Evolutionary conservation across 2,329 filamentous ascomycete species (phyloP).

Genomic region (Helotiales sp.): DNA sequence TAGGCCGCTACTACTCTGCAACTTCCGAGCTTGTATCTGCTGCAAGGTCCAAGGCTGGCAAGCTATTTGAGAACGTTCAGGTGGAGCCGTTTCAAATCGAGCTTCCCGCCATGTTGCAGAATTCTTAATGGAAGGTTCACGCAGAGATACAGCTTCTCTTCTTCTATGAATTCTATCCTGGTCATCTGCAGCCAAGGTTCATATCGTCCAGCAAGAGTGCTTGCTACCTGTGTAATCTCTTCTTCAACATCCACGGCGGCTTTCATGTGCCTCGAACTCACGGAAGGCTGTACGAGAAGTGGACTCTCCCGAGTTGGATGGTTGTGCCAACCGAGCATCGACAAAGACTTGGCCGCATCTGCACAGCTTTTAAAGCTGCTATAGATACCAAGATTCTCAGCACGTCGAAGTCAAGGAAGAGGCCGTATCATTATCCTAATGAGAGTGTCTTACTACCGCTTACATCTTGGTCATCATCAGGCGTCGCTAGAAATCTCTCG

Average conservation of each 20-base stretch:
- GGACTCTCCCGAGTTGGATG: constrained; percentile 42
- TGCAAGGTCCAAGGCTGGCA: constrained; percentile 23
- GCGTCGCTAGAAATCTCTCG: constrained; percentile 8
- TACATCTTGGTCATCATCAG: constrained; percentile 15
- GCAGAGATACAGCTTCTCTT: constrained; percentile 51
- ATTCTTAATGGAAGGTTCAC: constrained; percentile 41
- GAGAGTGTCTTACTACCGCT: constrained; percentile 19
- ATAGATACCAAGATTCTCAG: constrained; percentile 15
- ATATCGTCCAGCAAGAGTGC: constrained; percentile 51
- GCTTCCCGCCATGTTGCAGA: constrained; percentile 8
- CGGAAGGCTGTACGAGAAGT: constrained; percentile 45
- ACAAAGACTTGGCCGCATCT: constrained; percentile 6
- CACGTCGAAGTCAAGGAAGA: constrained; percentile 11
- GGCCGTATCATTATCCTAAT: constrained; percentile 13
- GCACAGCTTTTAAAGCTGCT: constrained; percentile 11
- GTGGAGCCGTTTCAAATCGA: constrained; percentile 25
- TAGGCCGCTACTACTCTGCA: constrained; percentile 33
- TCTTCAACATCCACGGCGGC: constrained; percentile 43
- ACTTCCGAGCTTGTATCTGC: constrained; percentile 29
- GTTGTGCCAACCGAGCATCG: constrained; percentile 14
- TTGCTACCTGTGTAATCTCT: constrained; percentile 51
- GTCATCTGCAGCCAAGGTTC: constrained; percentile 38
- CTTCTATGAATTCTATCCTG: constrained; percentile 40
- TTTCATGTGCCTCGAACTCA: constrained; percentile 44
- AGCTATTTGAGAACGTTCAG: constrained; percentile 28